A percentile compares a stretch with the other conserved stretches of the same genome.
These are phyloP conservation scores for Lecanicillium sp. DNA, from an alignment of 2,329 filamentous ascomycete genomes.

Conservation along the genomic window DNA sequence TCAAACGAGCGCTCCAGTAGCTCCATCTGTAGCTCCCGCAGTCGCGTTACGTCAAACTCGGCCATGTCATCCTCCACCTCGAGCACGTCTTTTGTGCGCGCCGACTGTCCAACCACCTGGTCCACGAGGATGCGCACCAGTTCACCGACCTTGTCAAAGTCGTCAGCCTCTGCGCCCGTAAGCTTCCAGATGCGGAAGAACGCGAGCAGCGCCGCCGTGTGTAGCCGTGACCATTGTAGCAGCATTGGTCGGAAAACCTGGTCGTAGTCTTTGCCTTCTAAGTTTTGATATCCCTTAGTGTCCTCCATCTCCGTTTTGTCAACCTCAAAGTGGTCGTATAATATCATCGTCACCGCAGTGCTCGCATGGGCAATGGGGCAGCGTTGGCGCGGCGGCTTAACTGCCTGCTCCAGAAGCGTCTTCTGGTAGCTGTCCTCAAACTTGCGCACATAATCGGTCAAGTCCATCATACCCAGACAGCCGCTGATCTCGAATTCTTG, in stretches of 20 bases:
- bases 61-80: conserved; percentile 86
- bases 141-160: conserved; percentile 91
- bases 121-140: conserved; percentile 85
- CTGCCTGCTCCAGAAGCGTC: conserved; percentile 80
- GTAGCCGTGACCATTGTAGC: conserved; percentile 87
- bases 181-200: conserved; percentile 93
- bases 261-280: conserved; percentile 76
- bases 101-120: conserved; percentile 77
- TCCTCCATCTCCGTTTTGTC: conserved; percentile 79
- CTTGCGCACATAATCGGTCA: conserved; percentile 88
- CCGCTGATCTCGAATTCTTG: conserved; percentile 80
- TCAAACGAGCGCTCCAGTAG: conserved; percentile 87
- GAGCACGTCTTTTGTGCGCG: conserved; percentile 73
- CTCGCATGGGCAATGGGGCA: conserved; percentile 86
- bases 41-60: conserved; percentile 70
- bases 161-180: conserved; percentile 74
- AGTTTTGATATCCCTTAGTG: conserved; percentile 63
- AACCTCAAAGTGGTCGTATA: conserved; percentile 95
- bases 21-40: conserved; percentile 89
- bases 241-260: conserved; percentile 80
- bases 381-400: conserved; percentile 61
- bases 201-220: conserved; percentile 76
- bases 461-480: conserved; percentile 94
- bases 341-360: conserved; percentile 74
- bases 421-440: conserved; percentile 92